Evolutionary conservation across 2,329 filamentous ascomycete species (phyloP).

Genomic region (Fusarium pseudograminearum): DNA sequence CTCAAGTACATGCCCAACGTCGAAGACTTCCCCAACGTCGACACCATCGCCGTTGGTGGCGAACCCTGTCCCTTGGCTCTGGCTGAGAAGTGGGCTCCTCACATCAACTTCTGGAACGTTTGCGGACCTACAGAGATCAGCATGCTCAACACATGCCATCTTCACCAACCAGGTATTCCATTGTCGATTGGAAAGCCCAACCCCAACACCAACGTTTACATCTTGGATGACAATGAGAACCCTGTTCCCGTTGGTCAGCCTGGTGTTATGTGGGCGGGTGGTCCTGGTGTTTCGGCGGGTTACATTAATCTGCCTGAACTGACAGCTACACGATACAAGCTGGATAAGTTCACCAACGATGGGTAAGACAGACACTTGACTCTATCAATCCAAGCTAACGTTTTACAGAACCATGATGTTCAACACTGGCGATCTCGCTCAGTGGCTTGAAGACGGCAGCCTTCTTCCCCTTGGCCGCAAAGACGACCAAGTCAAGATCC

Average conservation of each 20-base stretch:
- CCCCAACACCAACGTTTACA: constrained; percentile 66
- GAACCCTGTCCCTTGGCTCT: constrained; percentile 34
- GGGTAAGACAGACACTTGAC: background rate
- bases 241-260: constrained; percentile 61
- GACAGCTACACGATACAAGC: constrained; percentile 22
- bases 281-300: constrained; percentile 24
- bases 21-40: constrained; percentile 27
- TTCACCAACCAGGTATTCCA: constrained; percentile 20
- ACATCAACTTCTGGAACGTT: constrained; percentile 36
- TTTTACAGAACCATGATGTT: constrained; percentile 51
- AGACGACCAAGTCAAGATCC: constrained; percentile 37
- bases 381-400: background rate
- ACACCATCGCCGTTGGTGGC: constrained; percentile 30
- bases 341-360: constrained; percentile 43
- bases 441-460: constrained; percentile 31
- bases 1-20: constrained; percentile 33
- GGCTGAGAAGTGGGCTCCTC: constrained; percentile 33
- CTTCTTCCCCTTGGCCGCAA: constrained; percentile 35
- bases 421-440: constrained; percentile 33
- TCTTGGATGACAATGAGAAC: constrained; percentile 60
- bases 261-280: constrained; percentile 67
- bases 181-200: constrained; percentile 48
- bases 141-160: constrained; percentile 34
- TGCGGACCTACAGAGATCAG: constrained; percentile 37
- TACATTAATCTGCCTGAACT: constrained; percentile 25